Conservation (phyloP, 1,284 basidiomycete species). For the Amylostereum areolatum region DNA sequence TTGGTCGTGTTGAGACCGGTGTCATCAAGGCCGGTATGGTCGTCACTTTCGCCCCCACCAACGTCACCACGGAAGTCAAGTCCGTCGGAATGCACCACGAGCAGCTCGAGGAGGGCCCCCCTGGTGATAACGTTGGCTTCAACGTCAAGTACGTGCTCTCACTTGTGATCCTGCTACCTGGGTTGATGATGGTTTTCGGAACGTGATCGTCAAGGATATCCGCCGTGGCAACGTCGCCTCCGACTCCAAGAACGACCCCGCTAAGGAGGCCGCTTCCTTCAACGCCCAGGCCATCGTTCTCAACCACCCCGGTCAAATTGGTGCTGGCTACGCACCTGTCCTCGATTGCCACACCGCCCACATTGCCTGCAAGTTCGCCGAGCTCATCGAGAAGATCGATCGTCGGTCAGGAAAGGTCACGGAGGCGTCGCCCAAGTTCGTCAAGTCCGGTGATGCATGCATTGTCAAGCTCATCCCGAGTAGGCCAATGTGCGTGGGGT, state of each 20-base stretch:
- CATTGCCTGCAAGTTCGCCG: conserved; percentile 99
- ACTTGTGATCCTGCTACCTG: conserved; percentile 1
- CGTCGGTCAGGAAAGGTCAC: conserved; percentile 93
- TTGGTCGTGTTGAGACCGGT: conserved; percentile 99
- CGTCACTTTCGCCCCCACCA: conserved; percentile 93
- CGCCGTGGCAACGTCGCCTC: conserved; percentile 98
- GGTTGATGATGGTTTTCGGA: conserved; percentile 46
- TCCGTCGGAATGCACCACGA: conserved; percentile 99
- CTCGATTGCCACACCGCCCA: conserved; percentile 99
- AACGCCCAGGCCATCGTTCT: conserved; percentile 99
- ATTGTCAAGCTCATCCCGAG: conserved; percentile 97
- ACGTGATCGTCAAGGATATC: conserved; percentile 99
- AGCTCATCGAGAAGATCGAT: conserved; percentile 99
- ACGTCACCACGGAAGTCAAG: conserved; percentile 99
- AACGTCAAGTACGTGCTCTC: conserved; percentile 75
- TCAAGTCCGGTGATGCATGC: conserved; percentile 95
- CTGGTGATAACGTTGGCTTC: conserved; percentile 99
- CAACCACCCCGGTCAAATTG: conserved; percentile 99
- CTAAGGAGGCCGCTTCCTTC: conserved; percentile 99
- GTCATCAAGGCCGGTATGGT: conserved; percentile 99
- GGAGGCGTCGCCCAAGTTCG: conserved; percentile 89
- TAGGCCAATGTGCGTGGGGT: conserved; percentile 98
- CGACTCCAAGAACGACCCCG: conserved; percentile 99
- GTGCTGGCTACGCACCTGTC: conserved; percentile 95
- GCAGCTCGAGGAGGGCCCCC: conserved; percentile 90